Base-by-base conservation (phyloP, 2,329 filamentous ascomycete species). In the Iodosphaeria phyllophila region DNA sequence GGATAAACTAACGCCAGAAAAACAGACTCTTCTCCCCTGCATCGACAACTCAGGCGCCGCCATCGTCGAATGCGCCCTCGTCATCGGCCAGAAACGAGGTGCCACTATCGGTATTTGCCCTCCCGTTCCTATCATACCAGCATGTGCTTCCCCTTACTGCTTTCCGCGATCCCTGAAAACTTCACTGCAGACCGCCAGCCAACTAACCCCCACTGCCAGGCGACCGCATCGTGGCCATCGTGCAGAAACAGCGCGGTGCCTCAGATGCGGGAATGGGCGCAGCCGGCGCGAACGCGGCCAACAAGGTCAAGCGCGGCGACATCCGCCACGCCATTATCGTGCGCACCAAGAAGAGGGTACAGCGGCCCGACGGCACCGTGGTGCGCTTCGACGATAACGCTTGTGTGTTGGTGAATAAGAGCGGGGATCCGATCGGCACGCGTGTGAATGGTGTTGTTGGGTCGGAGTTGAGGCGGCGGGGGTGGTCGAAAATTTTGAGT, bases 1-100 rank as follows among this genome's bases (percentile, higher is more conserved):
- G n/a, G n/a, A n/a, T n/a, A n/a, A n/a, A n/a, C n/a, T n/a, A n/a
- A n/a, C n/a, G n/a, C n/a, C n/a, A n/a, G n/a, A n/a, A n/a, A n/a
- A n/a, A n/a, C 39, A 93, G 89, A 78, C 84, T 48, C 82, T 98
- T 70, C 69, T 98, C 43, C 93, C 89, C 58, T 95, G 89, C 74
- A 95, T 98, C 70, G 89, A 98, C 74, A 98, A 93, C 63, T 95
- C 89, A 36, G 89, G 89, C 48, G 89, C 89, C 39, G 84, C 89
- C 42, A 64, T 98, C 38, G 89, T 95, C 56, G 89, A 98, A 60
- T 98, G 89, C 58, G 79, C 77, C 49, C 76, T 86, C 48, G 77
- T 95, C 34, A 61, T 98, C 43, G 80, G 80, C 45, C 89, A 86
- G 58, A 92, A 93, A 59, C 62, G 72, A 38, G 70, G 74, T 43